Conservation (phyloP, 371 early-diverging fungal genomes). For the Actinomortierella wolfii region DNA sequence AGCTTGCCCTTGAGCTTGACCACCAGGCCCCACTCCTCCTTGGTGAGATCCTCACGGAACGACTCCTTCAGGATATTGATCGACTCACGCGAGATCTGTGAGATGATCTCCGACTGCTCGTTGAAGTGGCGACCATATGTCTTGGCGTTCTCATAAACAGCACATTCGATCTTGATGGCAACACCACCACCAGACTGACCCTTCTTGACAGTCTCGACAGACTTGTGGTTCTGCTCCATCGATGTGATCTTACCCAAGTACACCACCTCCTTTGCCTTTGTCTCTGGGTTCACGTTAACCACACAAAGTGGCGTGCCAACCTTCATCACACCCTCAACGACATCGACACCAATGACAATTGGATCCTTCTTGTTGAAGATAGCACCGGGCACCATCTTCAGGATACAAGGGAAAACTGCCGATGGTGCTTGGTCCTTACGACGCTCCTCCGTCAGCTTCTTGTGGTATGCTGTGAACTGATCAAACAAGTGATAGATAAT, state of each 20-base stretch:
- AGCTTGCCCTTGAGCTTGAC: slow-evolving; percentile 74
- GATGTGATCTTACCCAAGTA: slow-evolving; percentile 93
- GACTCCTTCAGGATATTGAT: slow-evolving; percentile 98
- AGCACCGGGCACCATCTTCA: slow-evolving; percentile 94
- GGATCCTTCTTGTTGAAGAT: slow-evolving; percentile 98
- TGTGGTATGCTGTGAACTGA: slow-evolving; percentile 86
- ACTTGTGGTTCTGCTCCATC: slow-evolving; percentile 97
- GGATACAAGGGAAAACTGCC: slow-evolving; percentile 97
- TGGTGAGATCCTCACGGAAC: slow-evolving; percentile 94
- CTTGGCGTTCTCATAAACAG: slow-evolving; percentile 87
- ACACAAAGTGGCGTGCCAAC: slow-evolving; percentile 97
- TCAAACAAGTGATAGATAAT: slow-evolving; percentile 99
- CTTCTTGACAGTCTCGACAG: slow-evolving; percentile 82
- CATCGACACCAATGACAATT: slow-evolving; percentile 98
- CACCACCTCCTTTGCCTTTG: slow-evolving; percentile 70
- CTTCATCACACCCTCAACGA: slow-evolving; percentile 92
- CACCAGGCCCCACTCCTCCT: slow-evolving; percentile 93
- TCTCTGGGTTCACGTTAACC: slow-evolving; percentile 78
- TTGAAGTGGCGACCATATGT: slow-evolving; percentile 97
- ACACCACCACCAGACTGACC: slow-evolving; percentile 90
- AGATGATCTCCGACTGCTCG: slow-evolving; percentile 82
- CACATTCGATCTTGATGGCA: slow-evolving; percentile 96
- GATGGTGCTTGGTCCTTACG: slow-evolving; percentile 87
- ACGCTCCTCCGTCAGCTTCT: slow-evolving; percentile 68
- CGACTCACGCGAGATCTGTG: slow-evolving; percentile 87